Evolutionary conservation across 192 early-diverging fungal genomes (phyloP).

Genomic region (Pilobolus umbonatus): DNA sequence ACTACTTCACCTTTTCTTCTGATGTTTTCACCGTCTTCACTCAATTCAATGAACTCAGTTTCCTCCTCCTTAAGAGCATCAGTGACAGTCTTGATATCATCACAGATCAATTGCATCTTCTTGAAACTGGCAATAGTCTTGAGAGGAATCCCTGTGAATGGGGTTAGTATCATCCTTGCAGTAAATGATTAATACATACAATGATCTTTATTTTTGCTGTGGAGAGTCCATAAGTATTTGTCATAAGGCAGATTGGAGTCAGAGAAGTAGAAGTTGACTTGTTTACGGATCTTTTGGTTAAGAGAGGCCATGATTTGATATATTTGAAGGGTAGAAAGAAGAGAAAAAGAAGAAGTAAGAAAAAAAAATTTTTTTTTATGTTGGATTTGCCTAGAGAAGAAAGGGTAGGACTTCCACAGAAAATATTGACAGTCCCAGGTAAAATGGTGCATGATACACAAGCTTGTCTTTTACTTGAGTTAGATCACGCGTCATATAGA

Average conservation of each 20-base stretch:
- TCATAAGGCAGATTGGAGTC: constrained; percentile 55
- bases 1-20: constrained; percentile 42
- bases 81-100: constrained; percentile 38
- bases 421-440: too few relatives aligned
- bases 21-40: constrained; percentile 40
- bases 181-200: constrained; percentile 44
- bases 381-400: too few relatives aligned
- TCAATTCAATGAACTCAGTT: constrained; percentile 46
- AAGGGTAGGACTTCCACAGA: too few relatives aligned
- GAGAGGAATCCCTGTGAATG: constrained; percentile 42
- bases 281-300: constrained; percentile 49
- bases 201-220: constrained; percentile 37
- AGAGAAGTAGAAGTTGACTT: constrained; percentile 63
- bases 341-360: constrained; percentile 9
- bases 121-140: constrained; percentile 49
- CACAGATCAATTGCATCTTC: constrained; percentile 46
- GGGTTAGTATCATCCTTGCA: background rate
- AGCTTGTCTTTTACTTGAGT: too few relatives aligned
- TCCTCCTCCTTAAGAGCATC: constrained; percentile 50
- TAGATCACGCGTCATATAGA: too few relatives aligned
- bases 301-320: constrained; percentile 1
- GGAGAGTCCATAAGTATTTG: constrained; percentile 45
- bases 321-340: background rate
- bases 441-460: too few relatives aligned
- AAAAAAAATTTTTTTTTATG: background rate